phyloP scores from a whole-genome alignment of 164 flowering plant genomes.

The grape (Vitis vinifera) region DNA sequence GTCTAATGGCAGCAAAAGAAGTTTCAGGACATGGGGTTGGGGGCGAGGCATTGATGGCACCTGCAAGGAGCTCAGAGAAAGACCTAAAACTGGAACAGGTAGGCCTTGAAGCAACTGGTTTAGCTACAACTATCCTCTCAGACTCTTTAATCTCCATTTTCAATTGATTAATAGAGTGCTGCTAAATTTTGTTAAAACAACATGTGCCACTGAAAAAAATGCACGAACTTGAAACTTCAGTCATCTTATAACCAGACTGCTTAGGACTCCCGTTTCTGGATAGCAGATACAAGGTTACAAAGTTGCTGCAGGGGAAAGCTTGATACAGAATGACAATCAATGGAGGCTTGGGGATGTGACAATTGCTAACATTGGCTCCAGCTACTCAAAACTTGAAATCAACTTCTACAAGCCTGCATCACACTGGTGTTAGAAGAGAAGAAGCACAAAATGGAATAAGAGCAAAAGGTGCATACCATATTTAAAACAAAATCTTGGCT shows the following conservation, averaged over 20 bases:
- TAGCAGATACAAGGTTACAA: neutral
- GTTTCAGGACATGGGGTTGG: conserved; percentile 44
- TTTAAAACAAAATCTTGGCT: neutral
- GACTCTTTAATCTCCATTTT: conserved; percentile 72
- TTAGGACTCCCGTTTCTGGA: neutral
- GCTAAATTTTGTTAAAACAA: conserved; percentile 8
- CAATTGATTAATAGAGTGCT: conserved; percentile 7
- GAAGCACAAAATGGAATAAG: neutral
- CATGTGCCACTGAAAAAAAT: neutral
- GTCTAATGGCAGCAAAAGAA: conserved; percentile 67
- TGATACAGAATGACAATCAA: neutral
- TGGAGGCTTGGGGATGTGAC: neutral
- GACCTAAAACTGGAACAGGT: conserved; percentile 56
- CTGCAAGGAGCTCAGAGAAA: conserved; percentile 74
- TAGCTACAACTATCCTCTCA: conserved; percentile 65
- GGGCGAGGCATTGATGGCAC: conserved; percentile 62
- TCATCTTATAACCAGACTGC: neutral
- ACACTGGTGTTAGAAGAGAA: neutral
- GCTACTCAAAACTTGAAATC: conserved; percentile 2
- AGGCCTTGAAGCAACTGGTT: conserved; percentile 92
- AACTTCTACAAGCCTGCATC: conserved; percentile 7
- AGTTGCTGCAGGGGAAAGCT: neutral
- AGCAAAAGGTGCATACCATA: neutral
- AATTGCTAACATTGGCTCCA: conserved; percentile 5
- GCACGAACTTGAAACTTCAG: neutral